A percentile compares a stretch with the other conserved stretches of the same genome.
phyloP scores from a whole-genome alignment of 2,329 filamentous ascomycete species.

The Alternaria dauci region DNA sequence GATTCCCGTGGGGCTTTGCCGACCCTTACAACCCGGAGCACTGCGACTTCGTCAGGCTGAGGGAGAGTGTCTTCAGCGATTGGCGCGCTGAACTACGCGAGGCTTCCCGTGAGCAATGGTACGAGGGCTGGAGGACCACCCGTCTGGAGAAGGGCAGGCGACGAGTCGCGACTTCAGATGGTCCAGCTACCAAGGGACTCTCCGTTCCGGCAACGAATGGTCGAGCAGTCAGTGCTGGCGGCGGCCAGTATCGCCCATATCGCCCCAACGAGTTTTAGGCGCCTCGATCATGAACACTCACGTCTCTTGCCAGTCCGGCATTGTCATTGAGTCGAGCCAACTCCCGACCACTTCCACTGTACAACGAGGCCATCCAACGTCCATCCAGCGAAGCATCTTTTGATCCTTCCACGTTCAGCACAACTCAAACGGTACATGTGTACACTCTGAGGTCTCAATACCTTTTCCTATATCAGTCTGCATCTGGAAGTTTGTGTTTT shows the following conservation, averaged over 20 bases:
- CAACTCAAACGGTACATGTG: conserved; percentile 9
- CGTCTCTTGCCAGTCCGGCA: background rate
- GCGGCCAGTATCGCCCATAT: conserved; percentile 38
- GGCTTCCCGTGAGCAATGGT: conserved; percentile 90
- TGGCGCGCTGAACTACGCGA: conserved; percentile 93
- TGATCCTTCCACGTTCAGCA: background rate
- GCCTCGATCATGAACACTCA: background rate
- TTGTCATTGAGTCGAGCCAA: background rate
- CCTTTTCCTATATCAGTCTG: conserved; percentile 19
- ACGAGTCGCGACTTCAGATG: conserved; percentile 41
- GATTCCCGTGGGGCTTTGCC: conserved; percentile 96
- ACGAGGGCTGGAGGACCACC: conserved; percentile 88
- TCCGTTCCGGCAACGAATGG: conserved; percentile 39
- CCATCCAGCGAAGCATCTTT: conserved; percentile 5
- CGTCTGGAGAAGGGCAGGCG: conserved; percentile 51
- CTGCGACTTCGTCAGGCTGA: conserved; percentile 91
- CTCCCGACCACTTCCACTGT: background rate
- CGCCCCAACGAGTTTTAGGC: conserved; percentile 31
- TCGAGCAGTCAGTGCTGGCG: conserved; percentile 46
- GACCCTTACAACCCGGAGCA: conserved; percentile 90
- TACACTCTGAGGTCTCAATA: conserved; percentile 2
- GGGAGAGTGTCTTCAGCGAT: conserved; percentile 90
- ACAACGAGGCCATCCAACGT: background rate
- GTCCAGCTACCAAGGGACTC: conserved; percentile 35
- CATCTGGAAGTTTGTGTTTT: conserved; percentile 15